Percentiles rank a stretch among this genome's conserved stretches.
Conservation (phyloP, 768 basidiomycete species). For the Pholiota conissans region DNA sequence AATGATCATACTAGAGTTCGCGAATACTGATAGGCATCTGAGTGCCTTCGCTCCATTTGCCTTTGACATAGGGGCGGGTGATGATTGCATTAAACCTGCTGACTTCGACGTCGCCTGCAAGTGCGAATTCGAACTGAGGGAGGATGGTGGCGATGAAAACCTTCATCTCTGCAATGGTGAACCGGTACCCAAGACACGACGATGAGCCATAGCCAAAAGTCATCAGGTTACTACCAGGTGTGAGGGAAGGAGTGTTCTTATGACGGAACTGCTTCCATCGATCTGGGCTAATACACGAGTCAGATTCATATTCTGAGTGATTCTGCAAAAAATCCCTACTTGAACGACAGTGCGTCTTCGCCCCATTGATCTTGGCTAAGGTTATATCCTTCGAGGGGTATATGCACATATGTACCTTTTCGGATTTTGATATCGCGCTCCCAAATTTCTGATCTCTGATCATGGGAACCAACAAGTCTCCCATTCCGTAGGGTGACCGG, state of each 20-base stretch:
- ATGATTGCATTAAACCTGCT: constrained; percentile 49
- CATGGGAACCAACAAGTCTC: constrained; percentile 25
- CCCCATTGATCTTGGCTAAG: constrained; percentile 56
- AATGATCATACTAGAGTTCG: constrained; percentile 13
- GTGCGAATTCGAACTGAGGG: constrained; percentile 44
- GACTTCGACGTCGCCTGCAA: constrained; percentile 39
- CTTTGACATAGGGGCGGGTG: constrained; percentile 47
- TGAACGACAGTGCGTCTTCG: constrained; percentile 49
- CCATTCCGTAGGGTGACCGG: constrained; percentile 44
- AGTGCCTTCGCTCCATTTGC: constrained; percentile 38
- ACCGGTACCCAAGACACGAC: constrained; percentile 50
- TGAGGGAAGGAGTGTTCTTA: constrained; percentile 30
- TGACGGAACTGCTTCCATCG: constrained; percentile 49
- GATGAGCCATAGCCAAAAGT: constrained; percentile 53
- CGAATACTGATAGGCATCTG: constrained; percentile 38
- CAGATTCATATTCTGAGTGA: no score
- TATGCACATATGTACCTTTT: constrained; percentile 56
- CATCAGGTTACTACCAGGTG: constrained; percentile 51
- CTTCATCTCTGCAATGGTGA: constrained; percentile 51
- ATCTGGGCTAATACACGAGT: constrained; percentile 41
- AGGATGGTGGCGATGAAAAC: constrained; percentile 47
- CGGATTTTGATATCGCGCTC: constrained; percentile 49
- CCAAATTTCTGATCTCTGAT: no score
- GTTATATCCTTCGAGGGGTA: constrained; percentile 59
- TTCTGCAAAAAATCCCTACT: no score